Percentiles rank a stretch among this genome's conserved stretches.
These are phyloP conservation scores for Yamadazyma nakazawae DNA, from an alignment of 805 yeast species.

Conservation along the genomic window DNA sequence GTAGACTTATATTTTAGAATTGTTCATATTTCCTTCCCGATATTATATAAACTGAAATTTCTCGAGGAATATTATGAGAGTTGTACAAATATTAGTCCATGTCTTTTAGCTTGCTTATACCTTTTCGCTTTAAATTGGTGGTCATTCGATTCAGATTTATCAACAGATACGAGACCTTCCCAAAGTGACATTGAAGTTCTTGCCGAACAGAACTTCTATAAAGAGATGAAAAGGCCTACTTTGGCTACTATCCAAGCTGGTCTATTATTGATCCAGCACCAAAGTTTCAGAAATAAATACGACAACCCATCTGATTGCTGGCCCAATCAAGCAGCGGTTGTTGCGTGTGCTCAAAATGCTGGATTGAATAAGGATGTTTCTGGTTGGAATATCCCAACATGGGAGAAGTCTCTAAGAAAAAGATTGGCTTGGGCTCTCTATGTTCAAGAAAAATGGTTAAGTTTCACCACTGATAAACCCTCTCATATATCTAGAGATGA, in stretches of 20 bases:
- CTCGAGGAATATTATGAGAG: constrained; percentile 85
- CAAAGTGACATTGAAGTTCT: constrained; percentile 41
- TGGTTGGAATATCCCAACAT: constrained; percentile 84
- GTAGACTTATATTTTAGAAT: constrained; percentile 78
- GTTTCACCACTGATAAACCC: constrained; percentile 76
- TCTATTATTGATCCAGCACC: constrained; percentile 65
- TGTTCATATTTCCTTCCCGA: constrained; percentile 88
- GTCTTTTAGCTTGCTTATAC: constrained; percentile 85
- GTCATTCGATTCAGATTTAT: constrained; percentile 77
- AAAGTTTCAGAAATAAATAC: constrained; percentile 27
- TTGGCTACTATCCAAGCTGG: constrained; percentile 91
- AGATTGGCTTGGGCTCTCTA: constrained; percentile 94
- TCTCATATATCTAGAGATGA: constrained; percentile 62
- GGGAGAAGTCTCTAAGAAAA: constrained; percentile 88
- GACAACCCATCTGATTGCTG: constrained; percentile 34
- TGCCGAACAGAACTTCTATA: constrained; percentile 64
- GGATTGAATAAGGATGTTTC: constrained; percentile 87
- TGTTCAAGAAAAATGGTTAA: constrained; percentile 87
- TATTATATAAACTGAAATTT: constrained; percentile 83
- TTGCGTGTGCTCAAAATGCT: constrained; percentile 80
- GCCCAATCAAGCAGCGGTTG: constrained; percentile 80
- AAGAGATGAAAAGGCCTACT: constrained; percentile 79
- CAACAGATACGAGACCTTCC: constrained; percentile 75
- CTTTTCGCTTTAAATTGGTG: constrained; percentile 89
- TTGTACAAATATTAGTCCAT: constrained; percentile 67